Base-by-base conservation (phyloP, 2,329 filamentous ascomycete genomes). In the Fusarium sp. region DNA sequence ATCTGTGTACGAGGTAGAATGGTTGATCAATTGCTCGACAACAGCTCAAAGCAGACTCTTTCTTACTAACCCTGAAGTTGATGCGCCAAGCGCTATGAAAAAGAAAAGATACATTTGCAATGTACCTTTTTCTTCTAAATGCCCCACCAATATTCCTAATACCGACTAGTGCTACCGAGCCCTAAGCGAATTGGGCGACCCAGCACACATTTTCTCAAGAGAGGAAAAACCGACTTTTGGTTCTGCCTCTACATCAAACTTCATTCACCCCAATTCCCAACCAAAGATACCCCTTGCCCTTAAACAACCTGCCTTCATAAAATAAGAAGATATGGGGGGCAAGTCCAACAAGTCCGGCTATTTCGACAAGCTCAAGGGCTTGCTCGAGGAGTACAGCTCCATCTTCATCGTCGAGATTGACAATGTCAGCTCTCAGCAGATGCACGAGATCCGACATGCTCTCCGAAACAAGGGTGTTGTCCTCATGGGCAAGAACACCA, bases 361-460 rank as follows among this genome's bases (percentile, higher is more conserved):
- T 89, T 99, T 99, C 87, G 94, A 97, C 82, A 98, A 98, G 93
- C 93, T 99, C 80, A 96, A 97, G 90, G 81, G 80, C 82, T 88
- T 98, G 80, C 90, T 99, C 80, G 92, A 98, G 85, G 89, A 93
- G 80, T 98, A 96, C 90, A 88, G 88, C 80, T 94, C 91, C 77
- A 91, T 98, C 85, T 98, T 99, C 92, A 93, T 99, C 81, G 93
- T 97, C 80, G 78, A 88, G 78, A 90, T 94, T 78, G 92, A 98
- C 92, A 99, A 98, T 99, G 95, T 99, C 88, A 92, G 90, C 81
- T 99, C 95, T 73, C 95, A 99, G 89, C 96, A 99, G 89, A 99
- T 99, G 96, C 95, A 99, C 92, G 95, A 99, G 88, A 98, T 99
- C 81, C 91, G 95, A 80, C 83, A 89, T 76, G 82, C 92, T 75